These are phyloP conservation scores for Neurospora sp. DNA, from an alignment of 495 filamentous ascomycete species.

Conservation along the genomic window DNA sequence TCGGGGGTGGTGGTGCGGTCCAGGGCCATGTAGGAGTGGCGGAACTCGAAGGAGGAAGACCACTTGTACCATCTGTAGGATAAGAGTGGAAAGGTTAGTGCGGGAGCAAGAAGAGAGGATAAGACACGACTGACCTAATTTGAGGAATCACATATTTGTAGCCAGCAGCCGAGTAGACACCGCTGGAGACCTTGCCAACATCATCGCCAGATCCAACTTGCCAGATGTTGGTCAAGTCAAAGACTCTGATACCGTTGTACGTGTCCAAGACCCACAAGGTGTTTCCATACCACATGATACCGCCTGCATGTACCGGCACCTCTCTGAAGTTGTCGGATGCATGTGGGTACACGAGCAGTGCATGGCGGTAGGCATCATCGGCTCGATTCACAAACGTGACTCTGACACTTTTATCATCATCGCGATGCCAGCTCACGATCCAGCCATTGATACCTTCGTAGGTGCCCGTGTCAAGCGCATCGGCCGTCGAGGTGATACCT, in stretches of 20 bases:
- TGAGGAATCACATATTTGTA: conserved; percentile 11
- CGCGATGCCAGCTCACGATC: conserved; percentile 31
- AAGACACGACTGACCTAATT: conserved; percentile 1
- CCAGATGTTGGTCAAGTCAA: conserved; percentile 9
- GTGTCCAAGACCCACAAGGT: conserved; percentile 10
- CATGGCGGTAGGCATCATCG: conserved; percentile 28
- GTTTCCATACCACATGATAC: conserved; percentile 10
- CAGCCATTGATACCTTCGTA: conserved; percentile 26
- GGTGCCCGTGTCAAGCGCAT: conserved; percentile 22
- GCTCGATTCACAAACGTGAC: conserved; percentile 27
- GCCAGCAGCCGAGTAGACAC: conserved; percentile 3
- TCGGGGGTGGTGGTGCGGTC: conserved; percentile 5
- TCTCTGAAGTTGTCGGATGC: conserved; percentile 3
- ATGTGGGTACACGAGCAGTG: conserved; percentile 19
- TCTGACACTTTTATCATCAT: conserved; percentile 22
- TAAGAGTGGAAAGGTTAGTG: not conserved
- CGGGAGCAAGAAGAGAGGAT: not conserved
- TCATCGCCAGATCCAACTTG: conserved; percentile 1
- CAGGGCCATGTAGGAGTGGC: conserved; percentile 7
- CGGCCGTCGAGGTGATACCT: conserved; percentile 29
- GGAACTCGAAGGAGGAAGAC: conserved; percentile 2
- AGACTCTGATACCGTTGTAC: conserved; percentile 7
- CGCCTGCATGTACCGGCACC: conserved; percentile 8
- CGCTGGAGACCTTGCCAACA: conserved; percentile 3
- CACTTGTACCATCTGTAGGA: conserved; percentile 8